These are phyloP conservation scores for Pseudocercospora fuligena DNA, from an alignment of 2,329 filamentous ascomycete genomes.

Conservation along the genomic window DNA sequence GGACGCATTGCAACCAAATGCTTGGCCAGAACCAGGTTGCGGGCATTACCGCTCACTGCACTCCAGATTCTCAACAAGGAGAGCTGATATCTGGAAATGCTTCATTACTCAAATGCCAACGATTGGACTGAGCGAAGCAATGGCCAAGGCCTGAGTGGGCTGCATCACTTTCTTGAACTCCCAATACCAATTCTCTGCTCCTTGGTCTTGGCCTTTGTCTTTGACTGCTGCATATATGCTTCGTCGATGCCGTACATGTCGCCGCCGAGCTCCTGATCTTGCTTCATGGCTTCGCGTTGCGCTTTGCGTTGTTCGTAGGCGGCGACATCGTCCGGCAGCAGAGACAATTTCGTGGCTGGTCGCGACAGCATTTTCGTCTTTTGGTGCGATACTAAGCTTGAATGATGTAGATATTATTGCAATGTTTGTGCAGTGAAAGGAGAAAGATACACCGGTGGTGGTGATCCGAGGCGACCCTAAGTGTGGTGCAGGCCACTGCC, in stretches of 20 bases:
- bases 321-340: conserved; percentile 42
- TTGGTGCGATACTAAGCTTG: background rate
- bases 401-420: background rate
- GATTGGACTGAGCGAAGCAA: background rate
- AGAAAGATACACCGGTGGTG: background rate
- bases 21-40: background rate
- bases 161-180: conserved; percentile 24
- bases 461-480: background rate
- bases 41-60: background rate
- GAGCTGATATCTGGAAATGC: background rate
- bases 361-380: conserved; percentile 41
- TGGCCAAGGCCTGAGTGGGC: background rate
- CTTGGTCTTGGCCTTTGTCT: conserved; percentile 33
- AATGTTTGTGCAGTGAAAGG: background rate
- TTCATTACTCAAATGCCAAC: background rate
- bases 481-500: background rate
- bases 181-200: conserved; percentile 39
- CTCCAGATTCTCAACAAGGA: conserved; percentile 2
- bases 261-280: conserved; percentile 28
- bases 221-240: conserved; percentile 33
- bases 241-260: conserved; percentile 28
- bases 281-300: conserved; percentile 34
- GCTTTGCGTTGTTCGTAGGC: conserved; percentile 41
- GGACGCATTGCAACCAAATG: background rate
- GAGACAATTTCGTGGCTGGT: conserved; percentile 42